These are phyloP conservation scores for Neurospora pannonica DNA, from an alignment of 495 filamentous ascomycete genomes.

Conservation along the genomic window DNA sequence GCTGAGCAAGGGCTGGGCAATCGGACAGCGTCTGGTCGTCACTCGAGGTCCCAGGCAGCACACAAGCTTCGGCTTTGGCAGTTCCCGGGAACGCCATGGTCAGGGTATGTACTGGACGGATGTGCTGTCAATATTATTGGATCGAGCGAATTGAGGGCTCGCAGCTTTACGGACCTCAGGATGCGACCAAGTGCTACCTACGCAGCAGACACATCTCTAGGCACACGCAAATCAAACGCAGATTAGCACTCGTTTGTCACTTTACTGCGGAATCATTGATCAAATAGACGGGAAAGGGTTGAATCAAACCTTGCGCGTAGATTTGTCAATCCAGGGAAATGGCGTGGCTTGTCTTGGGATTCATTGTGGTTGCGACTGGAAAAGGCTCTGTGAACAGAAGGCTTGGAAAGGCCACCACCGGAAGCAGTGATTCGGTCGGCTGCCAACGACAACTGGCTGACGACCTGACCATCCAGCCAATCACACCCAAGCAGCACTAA, in stretches of 20 bases:
- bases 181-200: neutral
- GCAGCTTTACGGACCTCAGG: neutral
- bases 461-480: neutral
- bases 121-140: neutral
- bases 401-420: neutral
- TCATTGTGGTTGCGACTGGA: neutral
- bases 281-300: neutral
- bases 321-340: neutral
- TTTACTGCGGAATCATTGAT: neutral
- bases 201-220: neutral
- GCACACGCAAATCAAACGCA: neutral
- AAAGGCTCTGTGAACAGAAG: neutral
- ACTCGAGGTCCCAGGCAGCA: neutral
- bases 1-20: neutral
- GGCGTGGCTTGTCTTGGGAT: neutral
- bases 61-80: neutral
- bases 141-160: neutral
- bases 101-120: neutral
- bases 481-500: neutral
- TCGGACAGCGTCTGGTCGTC: neutral
- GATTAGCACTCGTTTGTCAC: neutral
- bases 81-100: conserved; percentile 4
- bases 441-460: neutral
- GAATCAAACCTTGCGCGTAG: neutral
- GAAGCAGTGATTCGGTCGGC: neutral